phyloP scores from a whole-genome alignment of 78 protist genomes.

The Capsaspora owczarzaki region DNA sequence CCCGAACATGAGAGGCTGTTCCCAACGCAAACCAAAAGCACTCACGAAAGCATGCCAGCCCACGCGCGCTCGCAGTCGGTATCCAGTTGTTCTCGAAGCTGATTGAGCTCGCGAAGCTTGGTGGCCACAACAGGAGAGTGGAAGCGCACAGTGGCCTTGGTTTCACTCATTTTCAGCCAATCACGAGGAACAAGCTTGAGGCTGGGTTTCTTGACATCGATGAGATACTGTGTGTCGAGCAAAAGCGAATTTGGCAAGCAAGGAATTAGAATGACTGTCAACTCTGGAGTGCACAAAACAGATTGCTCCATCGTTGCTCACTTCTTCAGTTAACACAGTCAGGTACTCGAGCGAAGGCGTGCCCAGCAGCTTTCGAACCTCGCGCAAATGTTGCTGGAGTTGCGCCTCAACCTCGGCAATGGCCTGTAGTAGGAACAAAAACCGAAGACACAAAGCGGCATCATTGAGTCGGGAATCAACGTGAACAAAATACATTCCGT shows the following conservation, averaged over 20 bases:
- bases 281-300: background rate
- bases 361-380: background rate
- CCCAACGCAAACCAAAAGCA: background rate
- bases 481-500: too few relatives aligned
- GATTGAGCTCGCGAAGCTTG: background rate
- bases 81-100: background rate
- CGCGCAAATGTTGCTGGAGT: background rate
- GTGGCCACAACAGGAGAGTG: background rate
- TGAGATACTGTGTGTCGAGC: constrained; percentile 4
- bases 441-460: too few relatives aligned
- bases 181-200: background rate
- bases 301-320: background rate
- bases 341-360: constrained; percentile 8
- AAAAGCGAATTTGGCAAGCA: background rate
- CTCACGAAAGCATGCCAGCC: background rate
- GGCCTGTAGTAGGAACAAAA: too few relatives aligned
- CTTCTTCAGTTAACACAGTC: background rate
- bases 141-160: constrained; percentile 6
- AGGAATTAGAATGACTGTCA: background rate
- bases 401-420: too few relatives aligned
- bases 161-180: constrained; percentile 12
- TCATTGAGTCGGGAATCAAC: too few relatives aligned
- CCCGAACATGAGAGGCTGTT: background rate
- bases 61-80: background rate
- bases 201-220: constrained; percentile 5